Base-by-base conservation (phyloP, 1,139 yeast species). In the Candida buenavistaensis region DNA sequence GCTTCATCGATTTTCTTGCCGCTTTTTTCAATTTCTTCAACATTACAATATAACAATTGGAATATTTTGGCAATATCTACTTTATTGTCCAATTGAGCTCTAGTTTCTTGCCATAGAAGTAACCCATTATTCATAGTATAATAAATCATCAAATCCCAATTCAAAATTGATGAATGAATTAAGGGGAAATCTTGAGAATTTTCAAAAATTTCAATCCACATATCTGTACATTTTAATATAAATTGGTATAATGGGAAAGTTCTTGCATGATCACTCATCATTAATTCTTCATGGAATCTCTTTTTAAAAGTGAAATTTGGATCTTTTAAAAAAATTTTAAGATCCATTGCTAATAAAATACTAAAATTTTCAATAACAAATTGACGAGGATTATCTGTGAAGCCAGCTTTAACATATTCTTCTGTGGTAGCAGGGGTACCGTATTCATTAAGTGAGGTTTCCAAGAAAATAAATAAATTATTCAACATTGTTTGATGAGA, bases 41-140 rank as follows among this genome's bases (percentile, higher is more conserved):
- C 48, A 38, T 59, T 59, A 28, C 64, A 55, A 14, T 46, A 41
- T 27, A 70, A 53, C 36, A 80, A 60, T 20, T 65, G 62, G 36
- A 70, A 51, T 22, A 80, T 65, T 35, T 72, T 72, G 12, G 68
- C 72, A 31, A 78, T 68, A 52, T 82, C 88, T 4, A 55, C 62
- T 1, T 54, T 46, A 32, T 56, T 57, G 26, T 59, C 63, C 40
- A 64, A 51, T 42, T 67, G 72, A 4, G 90, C 85, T 30, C 69
- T 67, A 1, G 94, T 78, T 35, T 73, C 78, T 44, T 74, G 78
- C 95, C 95, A 86, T 33, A 83, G 62, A 29, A 75, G 68, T 47
- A 84, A 64, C 46, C 82, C 72, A 45, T 75, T 75, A 35, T 70
- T 62, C 68, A 81, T 71, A 24, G 82, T 71, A 30, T 68, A 63